Conservation (phyloP, 2,329 filamentous ascomycete species). For the Fusarium begoniae region DNA sequence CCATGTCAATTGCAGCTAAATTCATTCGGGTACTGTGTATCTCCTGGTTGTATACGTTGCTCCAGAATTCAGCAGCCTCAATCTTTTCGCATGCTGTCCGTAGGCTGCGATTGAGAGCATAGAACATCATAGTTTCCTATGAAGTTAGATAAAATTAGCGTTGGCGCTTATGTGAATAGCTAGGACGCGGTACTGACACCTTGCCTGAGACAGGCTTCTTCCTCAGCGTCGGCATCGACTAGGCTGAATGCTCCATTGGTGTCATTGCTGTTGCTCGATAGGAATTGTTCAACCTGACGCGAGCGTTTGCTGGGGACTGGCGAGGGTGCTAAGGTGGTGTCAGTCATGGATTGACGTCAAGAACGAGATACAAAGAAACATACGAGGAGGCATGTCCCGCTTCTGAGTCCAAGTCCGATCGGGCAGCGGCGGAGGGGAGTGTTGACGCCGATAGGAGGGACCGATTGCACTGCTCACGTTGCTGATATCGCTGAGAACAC, state of each 20-base stretch:
- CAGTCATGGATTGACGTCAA: neutral
- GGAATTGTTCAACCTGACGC: neutral
- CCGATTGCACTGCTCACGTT: neutral
- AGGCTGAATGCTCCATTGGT: neutral
- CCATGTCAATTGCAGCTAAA: neutral
- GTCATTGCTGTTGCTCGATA: neutral
- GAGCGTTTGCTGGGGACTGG: neutral
- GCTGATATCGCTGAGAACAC: neutral
- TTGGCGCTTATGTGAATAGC: neutral
- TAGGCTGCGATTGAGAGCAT: neutral
- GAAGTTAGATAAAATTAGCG: neutral
- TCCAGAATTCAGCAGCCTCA: neutral
- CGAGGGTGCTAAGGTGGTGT: neutral
- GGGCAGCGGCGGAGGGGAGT: neutral
- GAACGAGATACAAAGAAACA: neutral
- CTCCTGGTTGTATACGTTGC: neutral
- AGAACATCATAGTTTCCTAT: neutral
- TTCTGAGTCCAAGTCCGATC: neutral
- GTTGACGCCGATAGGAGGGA: neutral
- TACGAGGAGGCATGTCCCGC: neutral
- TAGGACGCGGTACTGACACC: neutral
- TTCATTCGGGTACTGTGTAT: neutral
- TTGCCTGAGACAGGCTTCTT: neutral
- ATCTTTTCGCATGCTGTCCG: neutral
- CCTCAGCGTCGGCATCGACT: neutral